Evolutionary conservation across 805 yeast genomes (phyloP), one percentile per base, ranked within the genome.

Genomic region (Saturnispora sanitii): DNA sequence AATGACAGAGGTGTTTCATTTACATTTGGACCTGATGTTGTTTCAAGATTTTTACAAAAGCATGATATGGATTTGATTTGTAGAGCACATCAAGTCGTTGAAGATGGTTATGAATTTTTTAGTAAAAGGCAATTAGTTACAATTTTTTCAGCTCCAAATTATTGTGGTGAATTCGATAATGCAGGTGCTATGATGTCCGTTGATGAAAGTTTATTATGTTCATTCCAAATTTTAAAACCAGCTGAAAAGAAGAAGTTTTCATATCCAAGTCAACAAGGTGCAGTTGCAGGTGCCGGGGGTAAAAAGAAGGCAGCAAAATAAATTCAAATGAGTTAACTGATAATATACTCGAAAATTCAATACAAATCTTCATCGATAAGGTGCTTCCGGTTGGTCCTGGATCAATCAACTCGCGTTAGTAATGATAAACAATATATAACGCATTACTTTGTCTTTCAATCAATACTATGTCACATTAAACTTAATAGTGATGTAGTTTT

Each of bases 171-270:
- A 65, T 90, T 90, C 60, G 98, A 90, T 65, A 90, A 90, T 58
- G 96, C 97, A 2, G 98, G 97, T 58, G 98, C 98, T 32, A 92
- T 92, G 97, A 90, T 90, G 98, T 79, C 94, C 56, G 97, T 90
- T 43, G 97, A 92, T 64, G 97, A 92, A 67, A 80, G 90, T 63
- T 74, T 90, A 57, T 71, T 90, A 55, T 90, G 98, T 70, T 88
- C 96, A 15, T 90, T 90, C 78, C 92, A 83, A 65, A 92, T 90
- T 56, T 76, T 90, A 62, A 92, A 92, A 66, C 98, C 98, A 23
- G 96, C 98, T 39, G 97, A 92, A 63, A 90, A 90, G 75, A 86
- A 86, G 66, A 82, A 82, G 62, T 78, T 73, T 48, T 54, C 41
- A 11, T 40, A 40, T 16, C 42, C 37, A 19, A 30, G 35, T 28